These are phyloP conservation scores for Andrographis paniculata DNA, from an alignment of 305 asterid genomes.

Conservation along the genomic window DNA sequence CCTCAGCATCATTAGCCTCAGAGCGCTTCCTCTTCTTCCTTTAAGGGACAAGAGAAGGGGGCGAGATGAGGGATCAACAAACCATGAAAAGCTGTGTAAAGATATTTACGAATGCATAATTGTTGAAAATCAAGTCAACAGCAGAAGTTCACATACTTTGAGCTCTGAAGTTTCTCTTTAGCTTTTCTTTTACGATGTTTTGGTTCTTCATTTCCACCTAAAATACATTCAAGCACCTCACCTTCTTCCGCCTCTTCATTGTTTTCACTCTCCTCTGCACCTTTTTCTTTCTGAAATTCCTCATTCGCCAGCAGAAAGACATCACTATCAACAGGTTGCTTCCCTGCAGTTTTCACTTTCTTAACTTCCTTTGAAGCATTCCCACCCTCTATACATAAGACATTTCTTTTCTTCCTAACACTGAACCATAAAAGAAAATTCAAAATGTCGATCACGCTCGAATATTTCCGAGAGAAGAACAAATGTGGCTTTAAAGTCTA, in stretches of 20 bases:
- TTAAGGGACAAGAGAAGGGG: constrained; percentile 3
- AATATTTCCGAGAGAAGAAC: constrained; percentile 9
- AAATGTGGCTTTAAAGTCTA: background rate
- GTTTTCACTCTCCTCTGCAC: constrained; percentile 49
- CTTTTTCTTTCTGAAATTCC: constrained; percentile 60
- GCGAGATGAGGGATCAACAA: background rate
- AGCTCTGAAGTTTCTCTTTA: constrained; percentile 34
- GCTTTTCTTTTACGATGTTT: constrained; percentile 65
- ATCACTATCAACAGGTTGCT: constrained; percentile 32
- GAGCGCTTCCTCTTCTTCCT: constrained; percentile 63
- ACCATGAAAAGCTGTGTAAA: constrained; percentile 12
- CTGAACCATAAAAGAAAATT: constrained; percentile 30
- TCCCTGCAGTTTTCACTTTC: constrained; percentile 37
- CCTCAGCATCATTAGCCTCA: constrained; percentile 29
- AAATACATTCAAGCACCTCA: constrained; percentile 27
- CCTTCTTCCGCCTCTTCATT: constrained; percentile 23
- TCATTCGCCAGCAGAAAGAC: constrained; percentile 60
- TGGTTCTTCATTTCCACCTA: constrained; percentile 29
- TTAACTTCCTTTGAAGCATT: constrained; percentile 26
- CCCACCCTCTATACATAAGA: constrained; percentile 35
- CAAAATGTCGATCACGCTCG: constrained; percentile 11
- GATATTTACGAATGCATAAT: constrained; percentile 13
- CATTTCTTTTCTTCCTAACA: constrained; percentile 47
- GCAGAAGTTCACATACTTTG: constrained; percentile 35
- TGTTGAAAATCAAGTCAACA: constrained; percentile 4